A percentile compares a stretch with the other conserved stretches of the same genome.
Conservation (phyloP, 306 rosid species). For the Dryas alaskensis region DNA sequence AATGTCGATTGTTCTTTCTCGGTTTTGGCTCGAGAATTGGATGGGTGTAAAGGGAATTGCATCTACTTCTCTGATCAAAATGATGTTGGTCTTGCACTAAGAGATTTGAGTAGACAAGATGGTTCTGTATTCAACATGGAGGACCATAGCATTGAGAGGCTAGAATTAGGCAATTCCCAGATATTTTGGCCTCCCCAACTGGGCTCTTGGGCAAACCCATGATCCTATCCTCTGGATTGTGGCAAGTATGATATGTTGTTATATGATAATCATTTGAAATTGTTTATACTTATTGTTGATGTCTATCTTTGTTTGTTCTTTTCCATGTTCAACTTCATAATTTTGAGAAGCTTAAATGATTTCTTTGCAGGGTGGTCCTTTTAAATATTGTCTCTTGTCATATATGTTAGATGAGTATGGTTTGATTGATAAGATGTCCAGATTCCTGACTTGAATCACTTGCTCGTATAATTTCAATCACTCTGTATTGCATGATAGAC, state of each 20-base stretch:
- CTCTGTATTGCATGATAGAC: too few species aligned
- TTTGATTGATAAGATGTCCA: too few species aligned
- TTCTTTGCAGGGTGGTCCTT: too few species aligned
- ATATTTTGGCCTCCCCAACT: conserved; percentile 28
- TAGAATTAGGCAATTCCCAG: conserved; percentile 25
- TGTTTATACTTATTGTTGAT: too few species aligned
- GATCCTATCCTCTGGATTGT: background rate
- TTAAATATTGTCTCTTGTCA: too few species aligned
- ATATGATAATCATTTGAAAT: too few species aligned
- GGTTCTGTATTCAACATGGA: conserved; percentile 40
- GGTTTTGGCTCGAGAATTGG: conserved; percentile 20
- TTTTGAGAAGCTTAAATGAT: too few species aligned
- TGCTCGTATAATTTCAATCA: too few species aligned
- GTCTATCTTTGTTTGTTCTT: too few species aligned
- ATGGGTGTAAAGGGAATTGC: conserved; percentile 34
- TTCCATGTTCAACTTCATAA: too few species aligned
- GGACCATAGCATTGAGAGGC: conserved; percentile 27
- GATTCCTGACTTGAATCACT: too few species aligned
- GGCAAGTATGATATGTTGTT: background rate
- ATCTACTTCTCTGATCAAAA: conserved; percentile 34
- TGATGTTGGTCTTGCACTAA: conserved; percentile 8
- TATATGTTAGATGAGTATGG: too few species aligned
- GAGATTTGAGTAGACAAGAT: conserved; percentile 20
- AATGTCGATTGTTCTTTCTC: conserved; percentile 33
- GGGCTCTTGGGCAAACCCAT: background rate